Percentiles rank a stretch among this genome's conserved stretches.
These are phyloP conservation scores for Pseudogymnoascus sp. DNA, from an alignment of 2,329 filamentous ascomycete species.

Conservation along the genomic window DNA sequence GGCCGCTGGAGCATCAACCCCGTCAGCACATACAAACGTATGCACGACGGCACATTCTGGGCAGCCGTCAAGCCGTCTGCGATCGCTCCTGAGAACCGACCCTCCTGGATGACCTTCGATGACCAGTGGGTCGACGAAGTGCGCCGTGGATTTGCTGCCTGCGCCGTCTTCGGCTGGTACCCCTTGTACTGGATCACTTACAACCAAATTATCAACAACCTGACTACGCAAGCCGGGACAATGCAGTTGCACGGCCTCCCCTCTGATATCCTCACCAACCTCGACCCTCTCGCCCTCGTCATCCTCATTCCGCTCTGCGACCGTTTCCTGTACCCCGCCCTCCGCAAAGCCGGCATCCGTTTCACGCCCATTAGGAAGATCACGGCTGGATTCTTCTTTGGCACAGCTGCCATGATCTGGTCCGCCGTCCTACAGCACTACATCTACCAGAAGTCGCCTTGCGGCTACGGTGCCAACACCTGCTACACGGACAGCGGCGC, in stretches of 20 bases:
- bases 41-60: constrained; percentile 52
- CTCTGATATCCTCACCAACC: constrained; percentile 54
- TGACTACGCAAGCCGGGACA: constrained; percentile 53
- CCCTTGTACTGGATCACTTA: constrained; percentile 61
- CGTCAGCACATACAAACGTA: constrained; percentile 45
- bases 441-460: constrained; percentile 50
- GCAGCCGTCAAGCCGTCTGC: constrained; percentile 49
- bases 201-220: constrained; percentile 60
- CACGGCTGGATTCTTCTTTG: constrained; percentile 49
- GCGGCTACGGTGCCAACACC: constrained; percentile 40
- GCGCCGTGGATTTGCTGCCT: constrained; percentile 49
- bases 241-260: constrained; percentile 46
- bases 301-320: constrained; percentile 48
- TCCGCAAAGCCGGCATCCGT: constrained; percentile 43
- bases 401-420: constrained; percentile 46
- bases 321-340: constrained; percentile 48
- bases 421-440: constrained; percentile 50
- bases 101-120: constrained; percentile 71
- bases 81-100: constrained; percentile 53
- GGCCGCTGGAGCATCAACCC: constrained; percentile 50
- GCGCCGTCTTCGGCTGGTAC: constrained; percentile 63
- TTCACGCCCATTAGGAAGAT: constrained; percentile 54
- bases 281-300: constrained; percentile 54
- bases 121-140: constrained; percentile 70
- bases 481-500: constrained; percentile 35